Conservation (phyloP, 1,284 basidiomycete genomes). For the Cutaneotrichosporon spelunceum region DNA sequence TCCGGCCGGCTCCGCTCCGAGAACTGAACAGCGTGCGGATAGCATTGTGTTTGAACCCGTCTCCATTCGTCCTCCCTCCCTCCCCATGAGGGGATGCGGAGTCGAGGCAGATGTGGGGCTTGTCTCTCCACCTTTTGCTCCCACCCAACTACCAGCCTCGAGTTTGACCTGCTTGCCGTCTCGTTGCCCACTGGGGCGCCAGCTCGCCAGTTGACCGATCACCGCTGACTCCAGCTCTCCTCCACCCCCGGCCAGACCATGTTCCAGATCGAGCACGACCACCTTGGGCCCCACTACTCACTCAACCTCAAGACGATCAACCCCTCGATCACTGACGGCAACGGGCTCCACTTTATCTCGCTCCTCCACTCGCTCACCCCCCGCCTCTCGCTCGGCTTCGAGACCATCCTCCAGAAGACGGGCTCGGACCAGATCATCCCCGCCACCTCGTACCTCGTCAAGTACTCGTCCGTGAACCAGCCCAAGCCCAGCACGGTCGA, state of each 20-base stretch:
- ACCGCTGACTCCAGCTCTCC: conserved; percentile 39
- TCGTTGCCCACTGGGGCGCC: too few species aligned
- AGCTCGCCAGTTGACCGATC: too few species aligned
- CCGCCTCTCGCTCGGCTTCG: conserved; percentile 84
- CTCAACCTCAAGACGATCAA: conserved; percentile 89
- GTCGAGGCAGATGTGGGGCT: too few species aligned
- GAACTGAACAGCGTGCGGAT: neutral
- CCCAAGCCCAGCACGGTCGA: conserved; percentile 47
- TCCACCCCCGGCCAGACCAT: conserved; percentile 70
- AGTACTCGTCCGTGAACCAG: conserved; percentile 64
- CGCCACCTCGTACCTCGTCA: conserved; percentile 80
- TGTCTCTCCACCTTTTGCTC: neutral
- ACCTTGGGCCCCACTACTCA: conserved; percentile 81
- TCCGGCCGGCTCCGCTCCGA: neutral
- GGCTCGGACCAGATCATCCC: conserved; percentile 70
- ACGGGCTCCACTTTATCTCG: conserved; percentile 92
- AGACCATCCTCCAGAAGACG: conserved; percentile 79
- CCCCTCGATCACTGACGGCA: conserved; percentile 79
- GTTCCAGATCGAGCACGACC: conserved; percentile 93
- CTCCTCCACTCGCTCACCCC: conserved; percentile 95
- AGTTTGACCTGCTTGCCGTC: too few species aligned
- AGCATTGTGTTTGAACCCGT: too few species aligned
- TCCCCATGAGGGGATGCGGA: too few species aligned
- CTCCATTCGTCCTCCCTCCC: too few species aligned
- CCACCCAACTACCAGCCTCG: neutral